These are phyloP conservation scores for Aspergillus niger DNA, from an alignment of 2,329 filamentous ascomycete species.

Conservation along the genomic window DNA sequence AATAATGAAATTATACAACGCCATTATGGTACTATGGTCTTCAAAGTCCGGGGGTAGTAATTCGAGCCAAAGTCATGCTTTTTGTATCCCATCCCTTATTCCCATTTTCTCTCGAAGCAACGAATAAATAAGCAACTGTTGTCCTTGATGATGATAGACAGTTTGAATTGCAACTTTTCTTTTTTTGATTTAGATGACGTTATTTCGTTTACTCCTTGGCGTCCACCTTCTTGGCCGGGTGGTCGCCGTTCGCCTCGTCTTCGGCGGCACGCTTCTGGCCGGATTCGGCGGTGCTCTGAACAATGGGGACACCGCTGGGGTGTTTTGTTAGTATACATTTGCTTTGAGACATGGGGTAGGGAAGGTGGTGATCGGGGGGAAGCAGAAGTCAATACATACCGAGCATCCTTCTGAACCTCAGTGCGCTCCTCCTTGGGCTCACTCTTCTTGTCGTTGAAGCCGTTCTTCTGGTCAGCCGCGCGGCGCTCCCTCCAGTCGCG, in stretches of 20 bases:
- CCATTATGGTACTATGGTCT: conserved; percentile 13
- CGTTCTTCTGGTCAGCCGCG: conserved; percentile 47
- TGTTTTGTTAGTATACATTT: neutral
- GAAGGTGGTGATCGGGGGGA: neutral
- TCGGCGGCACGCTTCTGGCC: conserved; percentile 51
- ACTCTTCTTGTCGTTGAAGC: conserved; percentile 33
- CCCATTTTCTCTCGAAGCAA: conserved; percentile 13
- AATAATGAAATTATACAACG: conserved; percentile 14
- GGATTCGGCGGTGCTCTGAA: conserved; percentile 41
- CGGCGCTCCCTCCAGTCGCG: conserved; percentile 50
- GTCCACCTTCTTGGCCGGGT: conserved; percentile 53
- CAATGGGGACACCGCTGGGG: conserved; percentile 46
- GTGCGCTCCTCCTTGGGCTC: conserved; percentile 27
- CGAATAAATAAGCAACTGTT: conserved; percentile 18
- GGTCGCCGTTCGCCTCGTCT: conserved; percentile 33
- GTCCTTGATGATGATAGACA: neutral
- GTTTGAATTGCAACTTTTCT: neutral
- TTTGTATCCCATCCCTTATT: conserved; percentile 14
- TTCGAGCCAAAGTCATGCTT: conserved; percentile 16
- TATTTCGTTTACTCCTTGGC: conserved; percentile 41
- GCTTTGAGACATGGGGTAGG: neutral
- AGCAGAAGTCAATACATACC: conserved; percentile 30
- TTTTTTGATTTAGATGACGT: neutral
- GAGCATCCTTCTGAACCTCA: conserved; percentile 44
- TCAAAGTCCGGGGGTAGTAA: conserved; percentile 5